Conservation (phyloP, 1,284 basidiomycete species). For the Exsudoporus floridanus region DNA sequence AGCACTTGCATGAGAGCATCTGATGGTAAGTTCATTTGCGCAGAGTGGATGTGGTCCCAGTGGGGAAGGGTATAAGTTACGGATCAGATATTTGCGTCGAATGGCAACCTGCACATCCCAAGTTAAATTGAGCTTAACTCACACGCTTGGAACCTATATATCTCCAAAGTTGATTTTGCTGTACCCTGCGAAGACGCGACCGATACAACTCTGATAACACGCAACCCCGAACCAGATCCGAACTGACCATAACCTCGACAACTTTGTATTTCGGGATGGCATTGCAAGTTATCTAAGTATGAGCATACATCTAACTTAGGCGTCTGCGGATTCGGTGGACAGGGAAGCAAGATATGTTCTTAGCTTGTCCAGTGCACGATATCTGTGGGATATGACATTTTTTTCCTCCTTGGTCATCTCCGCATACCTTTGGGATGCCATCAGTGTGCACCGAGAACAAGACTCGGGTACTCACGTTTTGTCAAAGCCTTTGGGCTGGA, state of each 20-base stretch:
- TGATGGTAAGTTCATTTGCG: too few relatives aligned
- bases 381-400: slow-evolving; percentile 88
- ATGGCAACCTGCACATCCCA: too few relatives aligned
- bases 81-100: too few relatives aligned
- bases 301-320: slow-evolving; percentile 5
- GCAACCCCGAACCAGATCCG: too few relatives aligned
- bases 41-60: too few relatives aligned
- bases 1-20: too few relatives aligned
- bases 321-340: not conserved
- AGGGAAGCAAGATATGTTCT: slow-evolving; percentile 55
- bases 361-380: slow-evolving; percentile 83
- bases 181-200: too few relatives aligned
- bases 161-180: too few relatives aligned
- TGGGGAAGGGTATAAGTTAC: too few relatives aligned
- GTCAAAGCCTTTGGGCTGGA: slow-evolving; percentile 75
- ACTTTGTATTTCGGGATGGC: not conserved
- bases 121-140: too few relatives aligned
- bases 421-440: slow-evolving; percentile 68
- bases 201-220: too few relatives aligned
- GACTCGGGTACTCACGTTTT: slow-evolving; percentile 61
- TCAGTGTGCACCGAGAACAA: slow-evolving; percentile 8
- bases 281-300: not conserved
- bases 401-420: slow-evolving; percentile 88
- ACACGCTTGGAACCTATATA: too few relatives aligned
- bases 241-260: not conserved